These are phyloP conservation scores for Fusarium sp. DNA, from an alignment of 2,329 filamentous ascomycete genomes.

Conservation along the genomic window DNA sequence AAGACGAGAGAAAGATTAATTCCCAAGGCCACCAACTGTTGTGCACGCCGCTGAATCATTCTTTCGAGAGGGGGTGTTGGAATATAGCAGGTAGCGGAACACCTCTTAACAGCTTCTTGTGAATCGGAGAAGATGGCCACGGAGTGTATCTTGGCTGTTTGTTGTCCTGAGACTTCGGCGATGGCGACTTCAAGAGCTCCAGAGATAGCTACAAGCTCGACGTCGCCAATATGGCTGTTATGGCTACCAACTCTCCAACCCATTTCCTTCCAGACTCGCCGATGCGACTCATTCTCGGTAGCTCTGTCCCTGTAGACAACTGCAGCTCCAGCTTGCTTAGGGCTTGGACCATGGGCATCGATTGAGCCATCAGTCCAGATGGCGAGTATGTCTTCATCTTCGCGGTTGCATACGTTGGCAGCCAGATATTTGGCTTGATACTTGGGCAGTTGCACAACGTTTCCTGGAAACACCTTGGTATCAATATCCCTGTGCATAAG, in stretches of 20 bases:
- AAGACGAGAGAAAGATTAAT: slow-evolving; percentile 4
- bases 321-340: slow-evolving; percentile 1
- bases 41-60: background rate
- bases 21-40: slow-evolving; percentile 2
- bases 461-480: slow-evolving; percentile 2
- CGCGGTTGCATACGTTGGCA: background rate
- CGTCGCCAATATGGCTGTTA: background rate
- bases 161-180: background rate
- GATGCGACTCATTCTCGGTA: background rate
- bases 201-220: slow-evolving; percentile 5
- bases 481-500: background rate
- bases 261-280: background rate
- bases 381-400: background rate
- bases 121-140: slow-evolving; percentile 15
- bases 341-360: background rate
- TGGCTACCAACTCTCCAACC: slow-evolving; percentile 8
- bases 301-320: slow-evolving; percentile 4
- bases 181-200: slow-evolving; percentile 14
- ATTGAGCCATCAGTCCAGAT: slow-evolving; percentile 12
- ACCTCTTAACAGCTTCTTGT: slow-evolving; percentile 1
- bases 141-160: background rate
- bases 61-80: background rate
- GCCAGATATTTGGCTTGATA: background rate
- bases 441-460: background rate
- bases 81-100: background rate